phyloP scores from a whole-genome alignment of 108 stramenopile species.

The Fragilariopsis cylindrus region DNA sequence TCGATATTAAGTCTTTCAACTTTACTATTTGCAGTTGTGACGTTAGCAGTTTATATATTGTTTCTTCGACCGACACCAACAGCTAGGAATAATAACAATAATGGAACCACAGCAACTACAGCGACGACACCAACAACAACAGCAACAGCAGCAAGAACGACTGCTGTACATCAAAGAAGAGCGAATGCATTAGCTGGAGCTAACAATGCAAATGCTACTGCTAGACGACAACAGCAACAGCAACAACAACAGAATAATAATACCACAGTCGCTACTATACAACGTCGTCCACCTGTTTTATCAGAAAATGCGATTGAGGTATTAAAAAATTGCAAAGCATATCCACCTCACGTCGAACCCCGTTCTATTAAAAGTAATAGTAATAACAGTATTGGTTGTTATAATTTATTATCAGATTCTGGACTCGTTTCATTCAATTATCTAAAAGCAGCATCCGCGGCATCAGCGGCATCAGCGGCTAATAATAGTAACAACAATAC shows the following conservation, averaged over 20 bases:
- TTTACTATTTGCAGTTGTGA: slow-evolving; percentile 26
- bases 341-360: slow-evolving; percentile 22
- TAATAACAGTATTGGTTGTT: slow-evolving; percentile 5
- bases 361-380: background rate
- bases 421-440: slow-evolving; percentile 25
- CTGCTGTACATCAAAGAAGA: too few species aligned
- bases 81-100: background rate
- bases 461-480: background rate
- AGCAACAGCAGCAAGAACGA: background rate
- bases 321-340: slow-evolving; percentile 20
- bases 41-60: slow-evolving; percentile 29
- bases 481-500: background rate
- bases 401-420: slow-evolving; percentile 24
- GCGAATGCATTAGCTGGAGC: too few species aligned
- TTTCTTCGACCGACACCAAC: slow-evolving; percentile 30
- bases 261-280: background rate
- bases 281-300: background rate
- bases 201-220: background rate
- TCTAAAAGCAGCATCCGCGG: slow-evolving; percentile 8
- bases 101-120: background rate
- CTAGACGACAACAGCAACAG: background rate
- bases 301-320: slow-evolving; percentile 19
- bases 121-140: background rate
- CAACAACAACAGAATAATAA: slow-evolving; percentile 6
- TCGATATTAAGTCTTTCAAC: slow-evolving; percentile 14